These are phyloP conservation scores for Apiospora rasikravindrae DNA, from an alignment of 2,329 filamentous ascomycete species.

Conservation along the genomic window DNA sequence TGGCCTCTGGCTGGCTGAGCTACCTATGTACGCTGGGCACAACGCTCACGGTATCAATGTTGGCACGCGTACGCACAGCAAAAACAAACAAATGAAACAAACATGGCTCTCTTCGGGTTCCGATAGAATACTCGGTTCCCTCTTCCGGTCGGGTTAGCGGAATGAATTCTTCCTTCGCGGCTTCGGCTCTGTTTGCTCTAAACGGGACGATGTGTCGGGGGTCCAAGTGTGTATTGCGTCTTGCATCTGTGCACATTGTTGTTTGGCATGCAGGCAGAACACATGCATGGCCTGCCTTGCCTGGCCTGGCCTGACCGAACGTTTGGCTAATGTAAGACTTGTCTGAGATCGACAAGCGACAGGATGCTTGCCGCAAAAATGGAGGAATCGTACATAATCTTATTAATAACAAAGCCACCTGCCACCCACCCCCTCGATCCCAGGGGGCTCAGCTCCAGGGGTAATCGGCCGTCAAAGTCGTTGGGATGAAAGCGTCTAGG, in stretches of 20 bases:
- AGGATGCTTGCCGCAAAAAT: background rate
- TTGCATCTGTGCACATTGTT: no score
- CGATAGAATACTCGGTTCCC: background rate
- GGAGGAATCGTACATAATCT: background rate
- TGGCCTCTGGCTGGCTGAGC: background rate
- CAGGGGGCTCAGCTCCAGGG: background rate
- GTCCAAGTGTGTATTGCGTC: background rate
- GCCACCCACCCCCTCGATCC: background rate
- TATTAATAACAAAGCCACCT: background rate
- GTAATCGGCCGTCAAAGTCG: background rate
- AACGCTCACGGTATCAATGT: background rate
- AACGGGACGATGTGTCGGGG: background rate
- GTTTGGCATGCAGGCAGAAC: background rate
- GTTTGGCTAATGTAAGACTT: background rate
- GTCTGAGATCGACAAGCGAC: background rate
- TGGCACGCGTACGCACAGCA: background rate
- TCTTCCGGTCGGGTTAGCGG: background rate
- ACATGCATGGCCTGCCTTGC: background rate
- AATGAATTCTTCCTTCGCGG: background rate
- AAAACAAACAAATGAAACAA: background rate
- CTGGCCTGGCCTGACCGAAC: background rate
- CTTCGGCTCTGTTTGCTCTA: background rate
- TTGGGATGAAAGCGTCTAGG: background rate
- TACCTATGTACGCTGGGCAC: background rate
- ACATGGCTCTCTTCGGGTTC: background rate